These are phyloP conservation scores for Taiozyma sp. DNA, from an alignment of 1,139 yeast genomes.

Conservation along the genomic window DNA sequence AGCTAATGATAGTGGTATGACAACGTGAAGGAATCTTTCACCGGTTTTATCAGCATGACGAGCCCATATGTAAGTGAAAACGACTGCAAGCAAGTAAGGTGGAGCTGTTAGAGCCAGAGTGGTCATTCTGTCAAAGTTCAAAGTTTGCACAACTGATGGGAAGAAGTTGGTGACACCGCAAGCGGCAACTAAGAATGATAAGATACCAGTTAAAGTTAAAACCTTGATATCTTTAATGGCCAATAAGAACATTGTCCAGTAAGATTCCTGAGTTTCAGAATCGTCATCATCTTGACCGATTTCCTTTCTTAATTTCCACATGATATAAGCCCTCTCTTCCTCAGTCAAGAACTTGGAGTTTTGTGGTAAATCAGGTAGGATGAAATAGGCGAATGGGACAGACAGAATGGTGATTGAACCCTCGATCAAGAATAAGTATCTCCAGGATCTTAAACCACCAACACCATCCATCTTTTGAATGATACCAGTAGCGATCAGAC, in stretches of 20 bases:
- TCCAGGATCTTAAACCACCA: slow-evolving; percentile 31
- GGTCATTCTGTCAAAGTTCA: slow-evolving; percentile 42
- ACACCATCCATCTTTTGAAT: slow-evolving; percentile 30
- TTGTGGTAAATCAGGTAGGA: slow-evolving; percentile 40
- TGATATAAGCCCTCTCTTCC: slow-evolving; percentile 34
- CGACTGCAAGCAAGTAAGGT: slow-evolving; percentile 51
- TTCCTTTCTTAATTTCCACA: slow-evolving; percentile 46
- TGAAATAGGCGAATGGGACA: slow-evolving; percentile 27
- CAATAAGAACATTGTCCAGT: slow-evolving; percentile 34
- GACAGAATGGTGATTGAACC: slow-evolving; percentile 30
- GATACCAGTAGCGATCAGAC: slow-evolving; percentile 35
- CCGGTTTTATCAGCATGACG: slow-evolving; percentile 53
- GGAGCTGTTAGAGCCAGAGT: slow-evolving; percentile 57
- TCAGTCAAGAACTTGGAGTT: slow-evolving; percentile 35
- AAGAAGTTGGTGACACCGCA: slow-evolving; percentile 55
- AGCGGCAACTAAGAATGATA: slow-evolving; percentile 50
- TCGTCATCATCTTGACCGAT: slow-evolving; percentile 54
- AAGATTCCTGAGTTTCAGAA: slow-evolving; percentile 30
- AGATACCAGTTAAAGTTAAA: slow-evolving; percentile 41
- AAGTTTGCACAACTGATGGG: slow-evolving; percentile 53
- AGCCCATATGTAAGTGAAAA: slow-evolving; percentile 48
- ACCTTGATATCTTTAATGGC: slow-evolving; percentile 40
- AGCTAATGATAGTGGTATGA: slow-evolving; percentile 39
- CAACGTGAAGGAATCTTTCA: slow-evolving; percentile 50
- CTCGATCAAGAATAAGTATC: slow-evolving; percentile 36